Evolutionary conservation across 2,329 filamentous ascomycete genomes (phyloP).

Genomic region (Alternaria alternata): DNA sequence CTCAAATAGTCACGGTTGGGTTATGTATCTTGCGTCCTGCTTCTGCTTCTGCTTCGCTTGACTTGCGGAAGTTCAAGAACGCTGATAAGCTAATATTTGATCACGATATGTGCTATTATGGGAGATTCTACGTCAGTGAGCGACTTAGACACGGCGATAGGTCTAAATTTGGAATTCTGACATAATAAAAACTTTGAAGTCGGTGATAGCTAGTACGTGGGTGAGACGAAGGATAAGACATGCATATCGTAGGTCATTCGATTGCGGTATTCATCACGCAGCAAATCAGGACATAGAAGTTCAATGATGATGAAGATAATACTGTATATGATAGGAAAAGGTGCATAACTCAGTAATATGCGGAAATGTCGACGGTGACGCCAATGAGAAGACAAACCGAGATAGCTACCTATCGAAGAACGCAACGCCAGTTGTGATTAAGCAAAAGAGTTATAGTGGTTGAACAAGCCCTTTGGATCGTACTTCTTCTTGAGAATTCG

Average conservation of each 20-base stretch:
- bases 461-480: conserved; percentile 32
- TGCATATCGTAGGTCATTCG: neutral
- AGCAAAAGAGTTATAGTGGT: neutral
- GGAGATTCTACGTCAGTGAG: neutral
- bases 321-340: neutral
- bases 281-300: neutral
- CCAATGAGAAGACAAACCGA: neutral
- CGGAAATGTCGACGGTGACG: neutral
- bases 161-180: too few species aligned
- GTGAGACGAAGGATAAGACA: neutral
- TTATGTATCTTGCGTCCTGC: too few species aligned
- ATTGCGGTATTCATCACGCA: neutral
- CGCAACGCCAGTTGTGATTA: neutral
- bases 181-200: too few species aligned
- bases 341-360: neutral
- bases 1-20: too few species aligned
- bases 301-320: too few species aligned
- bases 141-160: neutral
- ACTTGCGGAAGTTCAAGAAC: neutral
- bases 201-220: neutral
- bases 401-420: neutral
- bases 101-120: neutral
- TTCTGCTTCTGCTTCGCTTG: neutral
- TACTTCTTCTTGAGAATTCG: conserved; percentile 39
- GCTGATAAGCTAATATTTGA: neutral